Percentiles rank a stretch among this genome's conserved stretches.
Evolutionary conservation across 148 eudicot species (phyloP).

Genomic region (Fagopyrum esculentum): DNA sequence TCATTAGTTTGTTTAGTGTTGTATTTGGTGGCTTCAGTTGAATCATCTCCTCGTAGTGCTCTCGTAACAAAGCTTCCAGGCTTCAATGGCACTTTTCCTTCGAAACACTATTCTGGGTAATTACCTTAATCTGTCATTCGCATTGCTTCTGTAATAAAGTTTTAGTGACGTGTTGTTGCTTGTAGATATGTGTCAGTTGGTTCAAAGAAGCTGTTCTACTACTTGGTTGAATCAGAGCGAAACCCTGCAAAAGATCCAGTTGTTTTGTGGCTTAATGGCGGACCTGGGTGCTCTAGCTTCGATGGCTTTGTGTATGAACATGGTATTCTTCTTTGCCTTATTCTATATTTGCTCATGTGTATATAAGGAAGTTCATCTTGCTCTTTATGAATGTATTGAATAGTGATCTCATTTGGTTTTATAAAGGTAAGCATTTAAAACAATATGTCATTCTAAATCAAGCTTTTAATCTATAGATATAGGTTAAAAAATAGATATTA

Average conservation of each 20-base stretch:
- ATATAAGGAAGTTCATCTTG: background rate
- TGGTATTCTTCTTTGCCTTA: conserved; percentile 30
- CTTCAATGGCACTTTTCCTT: conserved; percentile 62
- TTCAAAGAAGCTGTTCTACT: conserved; percentile 74
- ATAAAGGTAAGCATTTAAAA: too few species aligned
- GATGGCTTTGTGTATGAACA: conserved; percentile 66
- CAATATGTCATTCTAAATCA: too few species aligned
- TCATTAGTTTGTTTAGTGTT: background rate
- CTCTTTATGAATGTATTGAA: too few species aligned
- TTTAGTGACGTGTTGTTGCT: too few species aligned
- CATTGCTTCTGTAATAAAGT: background rate
- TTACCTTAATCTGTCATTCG: background rate
- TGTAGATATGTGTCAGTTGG: conserved; percentile 69
- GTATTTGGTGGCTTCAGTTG: background rate
- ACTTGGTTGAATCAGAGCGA: conserved; percentile 39
- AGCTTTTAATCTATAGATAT: too few species aligned
- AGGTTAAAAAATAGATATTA: too few species aligned
- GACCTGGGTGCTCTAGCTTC: conserved; percentile 49
- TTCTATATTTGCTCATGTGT: background rate
- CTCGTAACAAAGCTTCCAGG: conserved; percentile 72
- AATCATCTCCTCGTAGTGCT: conserved; percentile 61
- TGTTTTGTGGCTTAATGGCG: conserved; percentile 50
- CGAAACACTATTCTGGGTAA: conserved; percentile 89
- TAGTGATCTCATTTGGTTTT: too few species aligned
- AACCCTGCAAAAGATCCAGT: conserved; percentile 34